These are phyloP conservation scores for Pilatotrama ljubarskyi DNA, from an alignment of 768 basidiomycete genomes.

Conservation along the genomic window DNA sequence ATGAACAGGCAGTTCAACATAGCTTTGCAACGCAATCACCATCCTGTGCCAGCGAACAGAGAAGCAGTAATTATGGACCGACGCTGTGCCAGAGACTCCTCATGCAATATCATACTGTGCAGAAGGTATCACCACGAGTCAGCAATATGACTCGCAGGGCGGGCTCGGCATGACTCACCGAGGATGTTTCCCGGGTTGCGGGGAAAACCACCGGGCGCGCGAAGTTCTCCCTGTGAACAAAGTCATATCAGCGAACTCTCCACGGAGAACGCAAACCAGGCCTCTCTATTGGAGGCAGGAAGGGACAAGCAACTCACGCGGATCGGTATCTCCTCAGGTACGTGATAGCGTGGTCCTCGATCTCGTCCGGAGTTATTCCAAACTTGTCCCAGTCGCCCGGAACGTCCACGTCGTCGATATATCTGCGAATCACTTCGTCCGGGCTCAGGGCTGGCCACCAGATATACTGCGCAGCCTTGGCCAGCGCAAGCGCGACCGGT, in stretches of 20 bases:
- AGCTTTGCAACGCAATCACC: conserved; percentile 5
- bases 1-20: conserved; percentile 17
- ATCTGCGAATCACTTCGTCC: conserved; percentile 88
- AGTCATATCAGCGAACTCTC: conserved; percentile 8
- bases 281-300: conserved; percentile 8
- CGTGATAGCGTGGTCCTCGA: conserved; percentile 87
- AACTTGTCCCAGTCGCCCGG: conserved; percentile 83
- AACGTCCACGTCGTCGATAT: conserved; percentile 75
- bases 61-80: conserved; percentile 7
- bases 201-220: conserved; percentile 69
- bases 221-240: conserved; percentile 56
- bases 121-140: not conserved
- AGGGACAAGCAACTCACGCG: conserved; percentile 57
- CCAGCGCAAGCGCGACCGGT: conserved; percentile 59
- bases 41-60: conserved; percentile 10
- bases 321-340: conserved; percentile 89
- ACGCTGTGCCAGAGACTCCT: conserved; percentile 1
- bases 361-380: conserved; percentile 76
- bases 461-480: conserved; percentile 60
- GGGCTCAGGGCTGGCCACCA: conserved; percentile 96
- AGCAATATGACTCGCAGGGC: conserved; percentile 9
- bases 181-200: conserved; percentile 37
- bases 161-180: conserved; percentile 28
- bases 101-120: conserved; percentile 17
- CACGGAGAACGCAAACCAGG: conserved; percentile 3